Conservation (phyloP, 2,329 filamentous ascomycete genomes). For the Hymenoscyphus repandus region DNA sequence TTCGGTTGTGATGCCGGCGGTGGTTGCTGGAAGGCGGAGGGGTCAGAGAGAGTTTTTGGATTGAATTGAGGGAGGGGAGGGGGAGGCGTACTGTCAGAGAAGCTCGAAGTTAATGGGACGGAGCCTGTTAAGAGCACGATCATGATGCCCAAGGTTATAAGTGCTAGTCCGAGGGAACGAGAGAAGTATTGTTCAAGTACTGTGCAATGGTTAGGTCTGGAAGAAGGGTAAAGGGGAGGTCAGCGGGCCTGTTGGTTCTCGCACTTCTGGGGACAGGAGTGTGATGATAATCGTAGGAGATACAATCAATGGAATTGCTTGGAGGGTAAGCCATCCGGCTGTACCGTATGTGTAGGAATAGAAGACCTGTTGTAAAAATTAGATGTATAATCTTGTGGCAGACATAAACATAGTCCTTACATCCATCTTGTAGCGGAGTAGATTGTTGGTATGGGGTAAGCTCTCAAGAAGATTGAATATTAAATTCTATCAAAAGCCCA, state of each 20-base stretch:
- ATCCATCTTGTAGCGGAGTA: conserved; percentile 12
- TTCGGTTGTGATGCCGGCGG: conserved; percentile 36
- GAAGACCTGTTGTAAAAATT: conserved; percentile 36
- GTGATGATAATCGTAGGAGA: conserved; percentile 57
- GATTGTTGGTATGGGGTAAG: background rate
- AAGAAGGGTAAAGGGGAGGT: background rate
- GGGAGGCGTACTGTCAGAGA: conserved; percentile 25
- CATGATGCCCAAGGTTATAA: conserved; percentile 52
- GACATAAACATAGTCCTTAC: conserved; percentile 5
- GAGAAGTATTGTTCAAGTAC: conserved; percentile 60
- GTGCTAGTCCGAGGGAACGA: conserved; percentile 52
- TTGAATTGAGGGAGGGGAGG: background rate
- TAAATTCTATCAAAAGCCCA: background rate
- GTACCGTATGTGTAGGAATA: conserved; percentile 47
- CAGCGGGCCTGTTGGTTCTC: conserved; percentile 45
- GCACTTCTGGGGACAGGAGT: conserved; percentile 52
- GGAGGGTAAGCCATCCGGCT: conserved; percentile 42
- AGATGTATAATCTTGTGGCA: background rate
- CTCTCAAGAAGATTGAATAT: background rate
- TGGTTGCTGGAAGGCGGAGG: conserved; percentile 14
- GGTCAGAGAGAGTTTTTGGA: conserved; percentile 5
- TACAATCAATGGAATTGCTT: conserved; percentile 46
- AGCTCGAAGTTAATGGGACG: conserved; percentile 48
- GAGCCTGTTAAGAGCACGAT: conserved; percentile 58
- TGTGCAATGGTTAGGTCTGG: conserved; percentile 26